Percentiles rank a stretch among this genome's conserved stretches.
phyloP scores from a whole-genome alignment of 1,284 basidiomycete species.

The Ganoderma lingzhi region DNA sequence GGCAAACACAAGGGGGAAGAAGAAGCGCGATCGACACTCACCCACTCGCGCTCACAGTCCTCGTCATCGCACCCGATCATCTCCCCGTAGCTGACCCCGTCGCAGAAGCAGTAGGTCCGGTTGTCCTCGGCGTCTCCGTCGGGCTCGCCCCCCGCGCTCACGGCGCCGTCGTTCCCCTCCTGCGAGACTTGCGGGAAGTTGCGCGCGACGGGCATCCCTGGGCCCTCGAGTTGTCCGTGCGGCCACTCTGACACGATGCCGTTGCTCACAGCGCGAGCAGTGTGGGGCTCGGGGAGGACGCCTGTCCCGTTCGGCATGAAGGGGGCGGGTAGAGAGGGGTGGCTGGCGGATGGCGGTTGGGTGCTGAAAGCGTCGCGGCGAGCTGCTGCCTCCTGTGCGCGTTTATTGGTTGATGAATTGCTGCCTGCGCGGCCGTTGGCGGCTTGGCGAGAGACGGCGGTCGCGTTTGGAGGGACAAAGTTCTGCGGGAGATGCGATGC shows the following conservation, averaged over 20 bases:
- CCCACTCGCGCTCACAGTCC: constrained; percentile 95
- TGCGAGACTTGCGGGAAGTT: constrained; percentile 35
- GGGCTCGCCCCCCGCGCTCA: constrained; percentile 46
- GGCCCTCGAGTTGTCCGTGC: constrained; percentile 71
- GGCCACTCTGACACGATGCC: constrained; percentile 47
- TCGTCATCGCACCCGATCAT: constrained; percentile 97
- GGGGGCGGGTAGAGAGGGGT: constrained; percentile 51
- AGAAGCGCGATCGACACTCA: constrained; percentile 53
- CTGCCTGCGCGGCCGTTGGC: constrained; percentile 36
- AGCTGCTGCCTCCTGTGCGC: constrained; percentile 31
- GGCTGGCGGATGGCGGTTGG: constrained; percentile 49
- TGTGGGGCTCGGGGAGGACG: constrained; percentile 26
- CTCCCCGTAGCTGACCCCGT: constrained; percentile 88
- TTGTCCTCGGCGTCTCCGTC: constrained; percentile 74
- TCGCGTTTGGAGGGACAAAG: constrained; percentile 17
- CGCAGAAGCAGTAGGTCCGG: constrained; percentile 89
- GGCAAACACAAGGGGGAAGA: not conserved
- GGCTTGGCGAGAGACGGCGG: constrained; percentile 33
- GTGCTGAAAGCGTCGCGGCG: constrained; percentile 46
- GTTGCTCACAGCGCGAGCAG: constrained; percentile 31
- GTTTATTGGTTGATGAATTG: constrained; percentile 34
- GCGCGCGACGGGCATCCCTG: constrained; percentile 73
- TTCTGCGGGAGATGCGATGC: constrained; percentile 57
- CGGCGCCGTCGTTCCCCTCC: constrained; percentile 39
- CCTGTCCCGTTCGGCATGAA: constrained; percentile 37